A percentile compares a stretch with the other conserved stretches of the same genome.
Evolutionary conservation across 2,329 filamentous ascomycete species (phyloP).

Genomic region (Aspergillus phoenicis): DNA sequence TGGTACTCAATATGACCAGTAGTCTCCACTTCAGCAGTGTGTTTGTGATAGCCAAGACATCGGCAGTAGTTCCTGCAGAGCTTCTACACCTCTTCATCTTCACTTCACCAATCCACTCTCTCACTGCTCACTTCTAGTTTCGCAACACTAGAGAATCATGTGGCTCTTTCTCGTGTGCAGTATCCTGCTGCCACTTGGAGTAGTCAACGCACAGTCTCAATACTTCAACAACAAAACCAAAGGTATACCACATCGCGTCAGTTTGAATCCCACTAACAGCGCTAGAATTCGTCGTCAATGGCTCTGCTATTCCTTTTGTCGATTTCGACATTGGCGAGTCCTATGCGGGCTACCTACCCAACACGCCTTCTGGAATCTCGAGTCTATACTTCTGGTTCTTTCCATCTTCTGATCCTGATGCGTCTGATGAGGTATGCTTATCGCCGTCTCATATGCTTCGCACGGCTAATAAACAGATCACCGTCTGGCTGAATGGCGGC

Average conservation of each 20-base stretch:
- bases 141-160: slow-evolving; percentile 6
- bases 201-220: neutral
- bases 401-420: slow-evolving; percentile 45
- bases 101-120: neutral
- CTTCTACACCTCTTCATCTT: neutral
- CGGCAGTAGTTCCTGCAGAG: no score
- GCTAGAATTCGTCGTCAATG: slow-evolving; percentile 66
- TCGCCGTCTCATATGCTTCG: neutral
- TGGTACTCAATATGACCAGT: no score
- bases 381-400: slow-evolving; percentile 55
- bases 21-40: no score
- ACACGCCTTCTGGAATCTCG: slow-evolving; percentile 48
- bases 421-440: slow-evolving; percentile 40
- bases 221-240: slow-evolving; percentile 8
- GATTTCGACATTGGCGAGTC: slow-evolving; percentile 64
- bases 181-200: neutral
- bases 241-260: neutral
- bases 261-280: neutral
- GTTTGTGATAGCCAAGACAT: no score
- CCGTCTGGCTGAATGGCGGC: slow-evolving; percentile 53
- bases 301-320: slow-evolving; percentile 66
- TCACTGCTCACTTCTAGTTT: neutral
- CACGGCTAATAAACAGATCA: slow-evolving; percentile 27
- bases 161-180: neutral
- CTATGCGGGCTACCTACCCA: slow-evolving; percentile 53